Percentiles rank a stretch among this genome's conserved stretches.
Conservation (phyloP, 768 basidiomycete species). For the Hericium alpestre region DNA sequence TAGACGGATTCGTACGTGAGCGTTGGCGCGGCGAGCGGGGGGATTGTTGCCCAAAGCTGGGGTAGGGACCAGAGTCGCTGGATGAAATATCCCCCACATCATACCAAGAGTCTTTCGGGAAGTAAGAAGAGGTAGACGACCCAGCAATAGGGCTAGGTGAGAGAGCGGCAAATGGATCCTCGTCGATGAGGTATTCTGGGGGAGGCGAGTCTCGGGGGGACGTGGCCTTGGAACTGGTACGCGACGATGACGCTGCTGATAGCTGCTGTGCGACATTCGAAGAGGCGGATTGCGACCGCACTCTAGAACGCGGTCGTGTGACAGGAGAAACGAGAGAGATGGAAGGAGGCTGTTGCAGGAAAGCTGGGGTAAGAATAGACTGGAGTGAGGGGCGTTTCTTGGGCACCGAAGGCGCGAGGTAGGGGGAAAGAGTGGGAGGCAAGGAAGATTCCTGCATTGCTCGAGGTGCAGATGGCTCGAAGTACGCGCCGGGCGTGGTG, state of each 20-base stretch:
- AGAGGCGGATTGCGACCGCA: constrained; percentile 12
- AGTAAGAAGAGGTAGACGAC: constrained; percentile 10
- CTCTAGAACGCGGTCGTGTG: constrained; percentile 14
- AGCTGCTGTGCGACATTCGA: constrained; percentile 8
- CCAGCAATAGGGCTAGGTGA: constrained; percentile 18
- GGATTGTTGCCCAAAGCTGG: too few relatives aligned
- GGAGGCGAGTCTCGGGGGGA: constrained; percentile 20
- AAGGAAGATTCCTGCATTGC: background rate
- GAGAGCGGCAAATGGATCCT: constrained; percentile 67
- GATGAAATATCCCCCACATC: too few relatives aligned
- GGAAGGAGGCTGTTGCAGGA: constrained; percentile 22
- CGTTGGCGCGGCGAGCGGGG: background rate
- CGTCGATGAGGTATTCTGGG: constrained; percentile 40
- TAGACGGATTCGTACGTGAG: constrained; percentile 8
- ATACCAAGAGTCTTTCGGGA: background rate
- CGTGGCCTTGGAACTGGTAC: background rate
- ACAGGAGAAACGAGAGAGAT: constrained; percentile 16
- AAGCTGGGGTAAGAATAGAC: constrained; percentile 39
- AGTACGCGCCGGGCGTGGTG: background rate
- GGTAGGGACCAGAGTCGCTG: too few relatives aligned
- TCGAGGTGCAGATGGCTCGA: background rate
- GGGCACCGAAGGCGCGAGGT: constrained; percentile 23
- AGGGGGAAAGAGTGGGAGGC: constrained; percentile 2
- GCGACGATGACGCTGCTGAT: constrained; percentile 1
- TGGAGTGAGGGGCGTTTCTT: constrained; percentile 46